Evolutionary conservation across 768 basidiomycete species (phyloP).

Genomic region (Xerocomus potaroensis): DNA sequence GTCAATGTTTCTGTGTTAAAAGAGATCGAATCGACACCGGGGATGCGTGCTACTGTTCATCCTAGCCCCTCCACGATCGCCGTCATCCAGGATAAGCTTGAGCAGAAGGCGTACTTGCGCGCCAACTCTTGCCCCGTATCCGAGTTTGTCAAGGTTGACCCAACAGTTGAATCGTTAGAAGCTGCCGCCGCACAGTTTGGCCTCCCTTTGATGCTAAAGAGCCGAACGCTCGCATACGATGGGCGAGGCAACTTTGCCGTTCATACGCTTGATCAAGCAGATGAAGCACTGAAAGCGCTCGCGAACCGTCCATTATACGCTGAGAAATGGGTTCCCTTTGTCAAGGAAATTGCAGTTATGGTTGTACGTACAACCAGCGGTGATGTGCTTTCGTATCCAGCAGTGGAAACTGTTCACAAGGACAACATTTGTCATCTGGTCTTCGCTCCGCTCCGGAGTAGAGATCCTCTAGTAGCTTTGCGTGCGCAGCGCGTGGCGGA

Average conservation of each 20-base stretch:
- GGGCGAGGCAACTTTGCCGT: constrained; percentile 90
- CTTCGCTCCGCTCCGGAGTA: constrained; percentile 75
- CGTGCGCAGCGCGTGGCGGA: constrained; percentile 75
- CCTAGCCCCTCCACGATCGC: constrained; percentile 80
- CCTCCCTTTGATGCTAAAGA: constrained; percentile 93
- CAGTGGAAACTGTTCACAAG: constrained; percentile 93
- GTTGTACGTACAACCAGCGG: constrained; percentile 80
- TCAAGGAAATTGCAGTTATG: constrained; percentile 93
- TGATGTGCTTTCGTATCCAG: constrained; percentile 78
- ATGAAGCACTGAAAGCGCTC: constrained; percentile 50
- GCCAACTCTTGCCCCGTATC: constrained; percentile 49
- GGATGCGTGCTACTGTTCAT: constrained; percentile 44
- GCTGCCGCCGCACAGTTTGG: constrained; percentile 59
- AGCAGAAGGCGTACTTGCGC: constrained; percentile 58
- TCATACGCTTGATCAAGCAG: constrained; percentile 45
- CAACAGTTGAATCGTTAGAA: constrained; percentile 46
- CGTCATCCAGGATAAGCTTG: constrained; percentile 76
- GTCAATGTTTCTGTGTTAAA: constrained; percentile 76
- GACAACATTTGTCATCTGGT: constrained; percentile 92
- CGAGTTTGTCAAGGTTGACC: constrained; percentile 58
- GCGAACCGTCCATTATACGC: constrained; percentile 79
- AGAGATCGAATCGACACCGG: constrained; percentile 29
- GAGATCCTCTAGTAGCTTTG: constrained; percentile 47
- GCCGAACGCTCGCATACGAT: constrained; percentile 92
- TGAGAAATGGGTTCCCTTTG: constrained; percentile 89